Evolutionary conservation across 495 filamentous ascomycete species (phyloP), one percentile per base, ranked within the genome.

Genomic region (Aspergillus indologenus): DNA sequence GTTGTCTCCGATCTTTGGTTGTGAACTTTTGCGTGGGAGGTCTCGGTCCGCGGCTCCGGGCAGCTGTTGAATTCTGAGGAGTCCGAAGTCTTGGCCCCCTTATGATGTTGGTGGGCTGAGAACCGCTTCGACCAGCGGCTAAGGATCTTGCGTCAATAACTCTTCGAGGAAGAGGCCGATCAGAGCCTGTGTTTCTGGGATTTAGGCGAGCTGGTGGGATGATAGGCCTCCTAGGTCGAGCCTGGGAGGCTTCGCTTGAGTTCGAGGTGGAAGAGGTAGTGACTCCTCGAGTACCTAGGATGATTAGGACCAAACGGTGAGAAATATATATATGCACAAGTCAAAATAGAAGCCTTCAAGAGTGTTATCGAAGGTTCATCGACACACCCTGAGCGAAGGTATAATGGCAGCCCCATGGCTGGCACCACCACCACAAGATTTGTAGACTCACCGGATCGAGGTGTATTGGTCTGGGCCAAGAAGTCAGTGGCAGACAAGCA

Each of bases 71-170:
- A 14, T 57, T 56, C 12, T 61, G 71, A 53, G 58, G 24, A 45
- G 54, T 65, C 43, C 70, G 71, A 19, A 68, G 46, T 26, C 65
- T 61, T 4, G 75, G 69, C 22, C 61, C 67, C 45, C 66, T 73
- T 17, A 79, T 62, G 45, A 79, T 61, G 49, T 73, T 74, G 17
- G 68, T 53, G 18, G 68, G 66, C 42, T 71, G 64, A 17, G 64
- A 65, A 50, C 63, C 63, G 50, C 62, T 61, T 42, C 63, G 62
- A 17, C 70, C 54, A 2, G 75, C 74, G 4, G 69, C 74, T 42
- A 79, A 66, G 15, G 73, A 74, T 57, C 77, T 66, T 8, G 77
- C 77, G 62, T 79, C 77, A 51, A 79, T 54, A 15, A 67, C 62
- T 22, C 71, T 70, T 24, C 68, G 68, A 45, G 70, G 68, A 23